Evolutionary conservation across 495 filamentous ascomycete genomes (phyloP).

Genomic region (Penicillium cataractarum): DNA sequence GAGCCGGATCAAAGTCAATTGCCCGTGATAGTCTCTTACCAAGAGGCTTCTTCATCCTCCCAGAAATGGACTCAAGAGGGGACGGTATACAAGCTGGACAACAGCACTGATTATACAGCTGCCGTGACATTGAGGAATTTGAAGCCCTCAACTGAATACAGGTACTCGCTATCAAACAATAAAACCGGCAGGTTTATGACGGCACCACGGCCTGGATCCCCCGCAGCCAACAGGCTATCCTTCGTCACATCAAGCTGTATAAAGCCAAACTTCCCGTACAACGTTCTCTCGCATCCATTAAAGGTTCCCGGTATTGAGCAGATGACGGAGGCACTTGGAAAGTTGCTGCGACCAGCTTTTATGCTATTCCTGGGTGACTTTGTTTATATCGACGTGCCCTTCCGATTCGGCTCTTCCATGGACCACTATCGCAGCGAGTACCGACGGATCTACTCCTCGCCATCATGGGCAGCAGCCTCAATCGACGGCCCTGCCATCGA

Average conservation of each 20-base stretch:
- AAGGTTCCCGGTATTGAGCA: conserved; percentile 76
- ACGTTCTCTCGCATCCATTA: conserved; percentile 76
- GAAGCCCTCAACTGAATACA: conserved; percentile 68
- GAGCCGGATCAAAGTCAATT: conserved; percentile 77
- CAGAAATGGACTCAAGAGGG: conserved; percentile 68
- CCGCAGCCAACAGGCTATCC: conserved; percentile 68
- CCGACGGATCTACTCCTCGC: conserved; percentile 88
- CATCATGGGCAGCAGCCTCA: conserved; percentile 72
- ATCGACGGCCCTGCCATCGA: conserved; percentile 48
- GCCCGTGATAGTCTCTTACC: conserved; percentile 71
- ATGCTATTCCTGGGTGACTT: conserved; percentile 99
- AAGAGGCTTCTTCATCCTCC: conserved; percentile 33
- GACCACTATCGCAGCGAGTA: conserved; percentile 89
- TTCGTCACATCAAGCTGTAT: conserved; percentile 93
- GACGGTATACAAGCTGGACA: conserved; percentile 62
- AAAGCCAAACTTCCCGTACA: conserved; percentile 88
- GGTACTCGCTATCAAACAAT: conserved; percentile 82
- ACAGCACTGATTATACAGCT: conserved; percentile 80
- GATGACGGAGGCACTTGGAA: conserved; percentile 57
- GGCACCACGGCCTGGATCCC: conserved; percentile 64
- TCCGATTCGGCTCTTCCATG: conserved; percentile 68
- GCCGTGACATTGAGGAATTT: conserved; percentile 60
- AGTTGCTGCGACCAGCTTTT: conserved; percentile 67
- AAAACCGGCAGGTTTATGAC: conserved; percentile 78
- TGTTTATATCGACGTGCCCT: conserved; percentile 93